Conservation (phyloP, 371 early-diverging fungal genomes). For the Mortierella polycephala region DNA sequence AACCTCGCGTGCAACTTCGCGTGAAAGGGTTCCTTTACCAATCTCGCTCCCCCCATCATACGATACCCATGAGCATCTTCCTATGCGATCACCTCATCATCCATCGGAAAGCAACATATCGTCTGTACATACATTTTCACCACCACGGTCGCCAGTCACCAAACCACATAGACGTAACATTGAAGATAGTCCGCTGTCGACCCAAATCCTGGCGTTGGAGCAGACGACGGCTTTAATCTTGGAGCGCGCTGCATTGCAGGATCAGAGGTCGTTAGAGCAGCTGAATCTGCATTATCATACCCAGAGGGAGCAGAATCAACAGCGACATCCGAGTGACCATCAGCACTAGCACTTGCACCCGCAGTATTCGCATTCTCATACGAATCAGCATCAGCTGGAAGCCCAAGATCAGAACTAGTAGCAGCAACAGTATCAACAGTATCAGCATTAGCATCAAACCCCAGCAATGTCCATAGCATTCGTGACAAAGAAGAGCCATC, state of each 20-base stretch:
- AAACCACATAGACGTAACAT: neutral
- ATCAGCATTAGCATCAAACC: neutral
- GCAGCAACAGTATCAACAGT: conserved; percentile 9
- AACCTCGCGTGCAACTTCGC: neutral
- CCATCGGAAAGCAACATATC: neutral
- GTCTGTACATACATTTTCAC: neutral
- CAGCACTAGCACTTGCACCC: no score
- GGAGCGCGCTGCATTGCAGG: conserved; percentile 5
- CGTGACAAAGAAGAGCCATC: no score
- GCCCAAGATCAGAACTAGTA: no score
- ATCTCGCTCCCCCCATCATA: neutral
- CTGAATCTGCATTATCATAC: neutral
- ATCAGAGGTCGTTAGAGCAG: conserved; percentile 24
- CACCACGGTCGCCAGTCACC: conserved; percentile 7
- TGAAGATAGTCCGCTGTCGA: neutral
- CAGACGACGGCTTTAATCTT: conserved; percentile 13
- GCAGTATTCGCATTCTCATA: neutral
- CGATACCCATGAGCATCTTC: conserved; percentile 2
- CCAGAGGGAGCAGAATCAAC: no score
- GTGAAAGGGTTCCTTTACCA: neutral
- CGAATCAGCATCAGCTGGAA: neutral
- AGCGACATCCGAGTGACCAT: no score
- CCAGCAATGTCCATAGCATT: no score
- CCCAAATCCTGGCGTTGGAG: conserved; percentile 10
- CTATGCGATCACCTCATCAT: neutral